A percentile compares a stretch with the other conserved stretches of the same genome.
Conservation (phyloP, 805 yeast species). For the Komagataella mondaviorum region DNA sequence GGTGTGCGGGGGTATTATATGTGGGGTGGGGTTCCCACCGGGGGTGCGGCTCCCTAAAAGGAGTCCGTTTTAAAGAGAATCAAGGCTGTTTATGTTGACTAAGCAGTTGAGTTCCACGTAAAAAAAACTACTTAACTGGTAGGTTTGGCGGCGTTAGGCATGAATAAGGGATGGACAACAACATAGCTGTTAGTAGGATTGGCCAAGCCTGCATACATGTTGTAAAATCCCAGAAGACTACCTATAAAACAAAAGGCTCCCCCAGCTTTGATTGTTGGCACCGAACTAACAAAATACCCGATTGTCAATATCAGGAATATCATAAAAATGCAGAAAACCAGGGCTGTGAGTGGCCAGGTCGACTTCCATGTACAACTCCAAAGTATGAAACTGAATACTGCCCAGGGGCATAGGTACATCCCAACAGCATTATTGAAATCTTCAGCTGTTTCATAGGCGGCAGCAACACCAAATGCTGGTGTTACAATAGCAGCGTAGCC, state of each 20-base stretch:
- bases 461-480: conserved; percentile 23
- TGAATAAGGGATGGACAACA: conserved; percentile 30
- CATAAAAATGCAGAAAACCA: conserved; percentile 29
- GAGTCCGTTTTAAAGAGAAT: not conserved
- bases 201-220: conserved; percentile 31
- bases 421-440: conserved; percentile 32
- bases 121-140: not conserved
- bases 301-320: conserved; percentile 32
- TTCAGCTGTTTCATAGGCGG: conserved; percentile 20
- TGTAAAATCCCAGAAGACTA: conserved; percentile 30
- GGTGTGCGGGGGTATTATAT: not conserved
- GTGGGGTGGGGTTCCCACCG: not conserved
- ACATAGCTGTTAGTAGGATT: conserved; percentile 45
- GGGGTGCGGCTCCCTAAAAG: not conserved
- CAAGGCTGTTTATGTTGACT: not conserved
- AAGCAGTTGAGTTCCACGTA: not conserved
- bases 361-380: conserved; percentile 34
- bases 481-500: conserved; percentile 28
- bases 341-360: conserved; percentile 23
- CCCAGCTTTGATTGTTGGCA: conserved; percentile 25
- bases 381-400: conserved; percentile 31
- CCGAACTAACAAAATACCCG: conserved; percentile 24
- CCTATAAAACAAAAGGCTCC: conserved; percentile 34
- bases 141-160: conserved; percentile 25
- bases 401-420: conserved; percentile 36